phyloP scores from a whole-genome alignment of 352 stramenopile genomes.

The Saprolegnia parasitica region DNA sequence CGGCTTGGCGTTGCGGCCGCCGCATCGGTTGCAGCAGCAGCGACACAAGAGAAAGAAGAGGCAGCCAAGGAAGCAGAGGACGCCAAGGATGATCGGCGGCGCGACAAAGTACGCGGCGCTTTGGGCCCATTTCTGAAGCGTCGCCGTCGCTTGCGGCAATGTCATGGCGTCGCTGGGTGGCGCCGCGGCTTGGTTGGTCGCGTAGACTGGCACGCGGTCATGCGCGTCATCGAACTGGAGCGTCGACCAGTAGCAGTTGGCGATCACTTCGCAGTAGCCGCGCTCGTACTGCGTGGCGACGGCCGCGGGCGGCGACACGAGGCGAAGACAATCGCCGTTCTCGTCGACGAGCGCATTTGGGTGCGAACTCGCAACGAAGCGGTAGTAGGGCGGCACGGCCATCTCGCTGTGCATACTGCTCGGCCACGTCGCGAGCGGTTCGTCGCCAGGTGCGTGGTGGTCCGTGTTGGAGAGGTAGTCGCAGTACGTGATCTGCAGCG shows the following conservation, averaged over 20 bases:
- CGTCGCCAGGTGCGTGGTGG: neutral
- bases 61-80: conserved; percentile 60
- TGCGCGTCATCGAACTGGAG: conserved; percentile 35
- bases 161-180: conserved; percentile 31
- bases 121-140: conserved; percentile 50
- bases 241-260: conserved; percentile 60
- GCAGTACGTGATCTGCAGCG: conserved; percentile 15
- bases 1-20: conserved; percentile 45
- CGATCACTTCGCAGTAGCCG: conserved; percentile 47
- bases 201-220: conserved; percentile 35
- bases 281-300: conserved; percentile 33
- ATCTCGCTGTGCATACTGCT: conserved; percentile 13
- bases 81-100: conserved; percentile 48
- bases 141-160: conserved; percentile 31
- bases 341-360: conserved; percentile 43
- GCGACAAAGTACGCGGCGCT: conserved; percentile 50
- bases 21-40: conserved; percentile 71
- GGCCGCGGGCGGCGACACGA: conserved; percentile 34
- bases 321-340: conserved; percentile 35
- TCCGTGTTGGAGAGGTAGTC: neutral
- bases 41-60: conserved; percentile 69
- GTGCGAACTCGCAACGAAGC: conserved; percentile 36
- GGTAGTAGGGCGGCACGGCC: conserved; percentile 31
- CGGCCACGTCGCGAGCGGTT: conserved; percentile 4
- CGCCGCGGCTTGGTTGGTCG: conserved; percentile 32